phyloP scores from a whole-genome alignment of 139 green algal genomes.

The Coelastrella sp. region DNA sequence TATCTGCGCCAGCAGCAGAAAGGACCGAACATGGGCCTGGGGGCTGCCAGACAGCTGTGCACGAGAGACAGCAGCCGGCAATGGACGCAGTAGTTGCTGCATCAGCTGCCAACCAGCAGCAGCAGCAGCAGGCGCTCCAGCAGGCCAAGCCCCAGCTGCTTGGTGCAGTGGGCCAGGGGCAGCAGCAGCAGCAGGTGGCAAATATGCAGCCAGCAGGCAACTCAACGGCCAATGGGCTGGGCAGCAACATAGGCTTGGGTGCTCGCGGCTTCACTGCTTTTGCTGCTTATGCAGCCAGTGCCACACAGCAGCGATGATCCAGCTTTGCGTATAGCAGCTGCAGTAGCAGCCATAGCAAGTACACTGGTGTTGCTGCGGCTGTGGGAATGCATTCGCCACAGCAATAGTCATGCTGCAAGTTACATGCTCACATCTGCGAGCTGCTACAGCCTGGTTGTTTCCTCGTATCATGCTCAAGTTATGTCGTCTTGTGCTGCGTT shows the following conservation, averaged over 20 bases:
- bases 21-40: too few relatives aligned
- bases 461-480: too few relatives aligned
- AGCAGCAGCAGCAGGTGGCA: background rate
- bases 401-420: too few relatives aligned
- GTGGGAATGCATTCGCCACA: too few relatives aligned
- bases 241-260: background rate
- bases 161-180: background rate
- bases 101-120: background rate
- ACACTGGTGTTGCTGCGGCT: background rate
- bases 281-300: background rate
- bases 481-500: too few relatives aligned
- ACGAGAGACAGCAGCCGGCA: too few relatives aligned
- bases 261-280: background rate
- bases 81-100: background rate
- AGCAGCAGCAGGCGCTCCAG: background rate
- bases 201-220: background rate
- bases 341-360: background rate
- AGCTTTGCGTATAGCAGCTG: background rate
- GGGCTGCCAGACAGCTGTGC: too few relatives aligned
- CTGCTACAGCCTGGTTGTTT: too few relatives aligned
- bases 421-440: too few relatives aligned
- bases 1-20: too few relatives aligned
- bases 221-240: background rate
- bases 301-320: background rate
- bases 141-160: background rate